Evolutionary conservation across 2,329 filamentous ascomycete genomes (phyloP).

Genomic region (Colletotrichum lentis): DNA sequence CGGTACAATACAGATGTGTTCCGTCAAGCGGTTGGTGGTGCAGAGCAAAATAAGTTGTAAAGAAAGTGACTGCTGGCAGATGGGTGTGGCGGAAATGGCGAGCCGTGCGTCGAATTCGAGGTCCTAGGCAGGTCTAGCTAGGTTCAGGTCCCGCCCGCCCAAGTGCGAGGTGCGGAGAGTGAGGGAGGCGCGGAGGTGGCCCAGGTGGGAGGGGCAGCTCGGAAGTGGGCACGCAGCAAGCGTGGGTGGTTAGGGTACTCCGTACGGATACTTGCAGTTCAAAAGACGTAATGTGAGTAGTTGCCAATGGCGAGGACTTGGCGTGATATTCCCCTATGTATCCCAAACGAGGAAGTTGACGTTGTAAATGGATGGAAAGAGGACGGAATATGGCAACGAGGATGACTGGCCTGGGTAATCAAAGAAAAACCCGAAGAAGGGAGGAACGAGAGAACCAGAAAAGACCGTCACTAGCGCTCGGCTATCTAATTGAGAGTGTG

Average conservation of each 20-base stretch:
- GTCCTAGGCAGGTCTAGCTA: constrained; percentile 1
- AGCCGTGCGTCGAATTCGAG: constrained; percentile 27
- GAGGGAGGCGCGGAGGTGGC: constrained; percentile 24
- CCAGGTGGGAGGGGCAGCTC: not conserved
- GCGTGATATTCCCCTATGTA: not conserved
- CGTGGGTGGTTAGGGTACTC: too few species aligned
- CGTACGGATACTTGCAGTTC: too few species aligned
- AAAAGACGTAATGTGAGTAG: not conserved
- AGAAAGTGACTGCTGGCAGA: constrained; percentile 3
- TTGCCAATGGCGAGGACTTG: not conserved
- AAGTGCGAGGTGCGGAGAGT: constrained; percentile 31
- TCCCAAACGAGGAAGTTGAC: not conserved
- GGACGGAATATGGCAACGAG: not conserved
- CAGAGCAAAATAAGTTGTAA: constrained; percentile 26
- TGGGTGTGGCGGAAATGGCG: constrained; percentile 29
- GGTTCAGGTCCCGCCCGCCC: constrained; percentile 15
- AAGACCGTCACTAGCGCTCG: not conserved
- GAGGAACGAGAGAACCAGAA: not conserved
- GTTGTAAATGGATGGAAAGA: not conserved
- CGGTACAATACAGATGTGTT: constrained; percentile 17
- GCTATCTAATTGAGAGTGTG: constrained; percentile 5
- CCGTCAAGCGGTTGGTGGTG: constrained; percentile 10
- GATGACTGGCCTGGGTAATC: not conserved
- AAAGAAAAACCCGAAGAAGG: not conserved
- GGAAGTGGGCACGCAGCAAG: constrained; percentile 13